These are phyloP conservation scores for Trametes cinnabarina DNA, from an alignment of 768 basidiomycete genomes.

Conservation along the genomic window DNA sequence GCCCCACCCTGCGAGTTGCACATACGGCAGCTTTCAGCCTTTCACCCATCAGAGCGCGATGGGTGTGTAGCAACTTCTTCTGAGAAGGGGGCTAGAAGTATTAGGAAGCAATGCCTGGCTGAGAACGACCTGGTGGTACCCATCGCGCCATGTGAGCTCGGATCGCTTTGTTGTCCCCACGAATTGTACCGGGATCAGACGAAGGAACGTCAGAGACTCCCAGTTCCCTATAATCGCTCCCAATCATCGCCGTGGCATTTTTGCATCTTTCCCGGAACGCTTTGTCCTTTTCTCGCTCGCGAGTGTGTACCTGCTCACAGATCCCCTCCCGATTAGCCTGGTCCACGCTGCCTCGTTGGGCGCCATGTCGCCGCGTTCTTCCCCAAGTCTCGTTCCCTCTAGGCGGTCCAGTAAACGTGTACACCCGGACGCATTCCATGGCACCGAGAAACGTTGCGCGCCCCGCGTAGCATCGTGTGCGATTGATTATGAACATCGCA, in stretches of 20 bases:
- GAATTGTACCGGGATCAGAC: slow-evolving; percentile 15
- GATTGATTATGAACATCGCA: slow-evolving; percentile 14
- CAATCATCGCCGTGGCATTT: slow-evolving; percentile 17
- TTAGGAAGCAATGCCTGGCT: slow-evolving; percentile 15
- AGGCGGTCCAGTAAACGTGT: neutral
- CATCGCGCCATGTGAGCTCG: slow-evolving; percentile 12
- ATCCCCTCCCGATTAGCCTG: slow-evolving; percentile 2
- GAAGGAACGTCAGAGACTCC: slow-evolving; percentile 11
- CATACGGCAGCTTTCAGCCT: slow-evolving; percentile 4
- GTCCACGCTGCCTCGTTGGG: neutral
- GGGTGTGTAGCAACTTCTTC: neutral
- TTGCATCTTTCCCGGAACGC: neutral
- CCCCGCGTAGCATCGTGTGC: slow-evolving; percentile 11
- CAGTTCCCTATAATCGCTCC: too few relatives aligned
- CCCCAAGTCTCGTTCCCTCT: slow-evolving; percentile 10
- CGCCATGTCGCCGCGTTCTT: slow-evolving; percentile 6
- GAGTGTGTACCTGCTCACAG: neutral
- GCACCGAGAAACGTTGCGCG: slow-evolving; percentile 14
- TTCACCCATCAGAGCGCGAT: slow-evolving; percentile 3
- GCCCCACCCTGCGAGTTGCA: neutral
- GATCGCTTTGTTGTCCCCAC: neutral
- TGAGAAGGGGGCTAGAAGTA: slow-evolving; percentile 10
- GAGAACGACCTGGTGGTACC: neutral
- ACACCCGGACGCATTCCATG: slow-evolving; percentile 8
- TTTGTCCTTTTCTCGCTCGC: neutral